A percentile compares a stretch with the other conserved stretches of the same genome.
Evolutionary conservation across 768 basidiomycete genomes (phyloP).

Genomic region (Myochromella boudieri): DNA sequence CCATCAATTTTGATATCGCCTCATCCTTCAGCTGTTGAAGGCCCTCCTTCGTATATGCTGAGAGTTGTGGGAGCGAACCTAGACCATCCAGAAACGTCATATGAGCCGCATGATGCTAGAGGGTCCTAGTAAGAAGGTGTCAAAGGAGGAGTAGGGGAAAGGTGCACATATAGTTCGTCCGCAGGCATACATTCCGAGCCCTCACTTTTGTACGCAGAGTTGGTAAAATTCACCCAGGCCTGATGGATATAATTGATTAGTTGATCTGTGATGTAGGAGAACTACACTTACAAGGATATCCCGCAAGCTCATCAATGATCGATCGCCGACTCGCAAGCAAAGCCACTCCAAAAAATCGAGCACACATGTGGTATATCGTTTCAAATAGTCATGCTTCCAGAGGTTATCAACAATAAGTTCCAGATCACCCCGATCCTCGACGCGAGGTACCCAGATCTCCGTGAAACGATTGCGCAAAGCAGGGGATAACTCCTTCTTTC

Average conservation of each 20-base stretch:
- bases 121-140: conserved; percentile 10
- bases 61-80: conserved; percentile 71
- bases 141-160: background rate
- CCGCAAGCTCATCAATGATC: conserved; percentile 70
- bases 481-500: conserved; percentile 97
- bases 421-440: conserved; percentile 73
- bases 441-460: conserved; percentile 95
- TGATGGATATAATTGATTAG: conserved; percentile 25
- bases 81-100: conserved; percentile 93
- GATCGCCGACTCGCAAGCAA: conserved; percentile 55
- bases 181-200: conserved; percentile 31
- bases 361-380: conserved; percentile 55
- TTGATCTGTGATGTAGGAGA: background rate
- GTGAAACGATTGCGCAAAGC: conserved; percentile 97
- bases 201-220: conserved; percentile 45
- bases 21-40: conserved; percentile 62
- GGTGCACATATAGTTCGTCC: conserved; percentile 67
- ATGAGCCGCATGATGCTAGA: conserved; percentile 86
- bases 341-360: conserved; percentile 87
- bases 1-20: conserved; percentile 52
- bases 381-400: conserved; percentile 61
- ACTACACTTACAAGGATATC: conserved; percentile 74
- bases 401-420: conserved; percentile 70
- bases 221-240: conserved; percentile 94
- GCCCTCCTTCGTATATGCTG: conserved; percentile 59